Conservation (phyloP, 176 grass and related monocot species). For the Microstegium vimineum region DNA sequence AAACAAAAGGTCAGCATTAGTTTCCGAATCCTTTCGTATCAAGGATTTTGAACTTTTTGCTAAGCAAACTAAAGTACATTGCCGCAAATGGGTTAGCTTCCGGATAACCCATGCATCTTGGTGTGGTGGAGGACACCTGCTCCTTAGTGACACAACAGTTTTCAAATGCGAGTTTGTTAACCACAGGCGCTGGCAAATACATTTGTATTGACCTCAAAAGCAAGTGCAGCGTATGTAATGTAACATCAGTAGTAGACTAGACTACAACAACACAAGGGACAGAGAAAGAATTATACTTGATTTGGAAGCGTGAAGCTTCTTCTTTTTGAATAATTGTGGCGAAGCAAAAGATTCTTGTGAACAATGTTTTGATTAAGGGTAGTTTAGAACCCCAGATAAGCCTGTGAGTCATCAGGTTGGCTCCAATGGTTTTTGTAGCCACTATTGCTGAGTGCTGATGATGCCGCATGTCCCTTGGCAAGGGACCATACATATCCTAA, state of each 20-base stretch:
- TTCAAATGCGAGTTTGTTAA: not conserved
- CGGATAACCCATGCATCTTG: not conserved
- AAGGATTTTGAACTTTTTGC: not conserved
- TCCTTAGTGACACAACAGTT: not conserved
- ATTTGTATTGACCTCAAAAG: not conserved
- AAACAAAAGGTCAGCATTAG: not conserved
- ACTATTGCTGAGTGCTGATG: conserved; percentile 17
- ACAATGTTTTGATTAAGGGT: not conserved
- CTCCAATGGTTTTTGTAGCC: not conserved
- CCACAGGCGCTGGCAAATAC: not conserved
- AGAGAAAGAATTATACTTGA: not conserved
- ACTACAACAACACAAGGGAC: not conserved
- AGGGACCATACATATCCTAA: conserved; percentile 27
- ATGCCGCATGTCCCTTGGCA: conserved; percentile 23
- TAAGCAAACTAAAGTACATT: not conserved
- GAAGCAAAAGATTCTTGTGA: conserved; percentile 4
- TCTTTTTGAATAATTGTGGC: not conserved
- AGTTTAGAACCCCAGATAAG: not conserved
- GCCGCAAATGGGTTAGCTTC: not conserved
- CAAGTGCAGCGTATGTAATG: not conserved
- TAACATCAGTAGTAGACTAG: not conserved
- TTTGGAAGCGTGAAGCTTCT: not conserved
- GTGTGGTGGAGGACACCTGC: not conserved
- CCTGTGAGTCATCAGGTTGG: not conserved
- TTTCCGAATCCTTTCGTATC: not conserved